phyloP scores from a whole-genome alignment of 1,284 basidiomycete genomes.

The Apiotrichum gamsii region DNA sequence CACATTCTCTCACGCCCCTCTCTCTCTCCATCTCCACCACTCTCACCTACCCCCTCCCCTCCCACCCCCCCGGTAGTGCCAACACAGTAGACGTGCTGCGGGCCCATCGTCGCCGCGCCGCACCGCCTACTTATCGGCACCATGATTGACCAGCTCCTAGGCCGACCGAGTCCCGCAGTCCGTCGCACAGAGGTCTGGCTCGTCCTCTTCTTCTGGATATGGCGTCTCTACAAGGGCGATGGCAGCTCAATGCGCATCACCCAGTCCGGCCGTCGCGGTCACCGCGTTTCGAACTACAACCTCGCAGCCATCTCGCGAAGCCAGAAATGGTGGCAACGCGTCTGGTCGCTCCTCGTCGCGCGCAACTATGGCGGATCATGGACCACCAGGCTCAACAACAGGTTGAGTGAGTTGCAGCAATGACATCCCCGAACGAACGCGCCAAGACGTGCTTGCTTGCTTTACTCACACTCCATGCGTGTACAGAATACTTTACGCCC shows the following conservation, averaged over 20 bases:
- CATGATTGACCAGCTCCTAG: conserved; percentile 80
- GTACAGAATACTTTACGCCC: conserved; percentile 74
- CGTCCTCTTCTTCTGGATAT: conserved; percentile 83
- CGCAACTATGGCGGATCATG: conserved; percentile 27
- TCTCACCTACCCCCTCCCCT: background rate
- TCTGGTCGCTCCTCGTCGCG: conserved; percentile 33
- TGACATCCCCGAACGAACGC: background rate
- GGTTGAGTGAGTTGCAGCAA: conserved; percentile 33
- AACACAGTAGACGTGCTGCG: too few relatives aligned
- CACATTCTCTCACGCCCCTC: background rate
- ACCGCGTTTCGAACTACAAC: background rate
- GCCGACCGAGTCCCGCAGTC: conserved; percentile 67
- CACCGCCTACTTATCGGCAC: background rate
- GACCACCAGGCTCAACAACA: conserved; percentile 38
- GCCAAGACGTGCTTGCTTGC: conserved; percentile 2
- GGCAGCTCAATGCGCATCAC: conserved; percentile 50
- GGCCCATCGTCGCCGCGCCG: background rate
- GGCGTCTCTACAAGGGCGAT: conserved; percentile 66
- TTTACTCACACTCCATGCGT: conserved; percentile 1
- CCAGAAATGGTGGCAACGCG: conserved; percentile 16
- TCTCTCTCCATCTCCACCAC: background rate
- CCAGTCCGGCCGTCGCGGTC: background rate
- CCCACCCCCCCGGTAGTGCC: background rate
- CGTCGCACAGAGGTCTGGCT: conserved; percentile 73
- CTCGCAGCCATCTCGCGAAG: background rate